Evolutionary conservation across 352 stramenopile genomes (phyloP), one percentile per base, ranked within the genome.

Genomic region (Phytopythium ostracodes): DNA sequence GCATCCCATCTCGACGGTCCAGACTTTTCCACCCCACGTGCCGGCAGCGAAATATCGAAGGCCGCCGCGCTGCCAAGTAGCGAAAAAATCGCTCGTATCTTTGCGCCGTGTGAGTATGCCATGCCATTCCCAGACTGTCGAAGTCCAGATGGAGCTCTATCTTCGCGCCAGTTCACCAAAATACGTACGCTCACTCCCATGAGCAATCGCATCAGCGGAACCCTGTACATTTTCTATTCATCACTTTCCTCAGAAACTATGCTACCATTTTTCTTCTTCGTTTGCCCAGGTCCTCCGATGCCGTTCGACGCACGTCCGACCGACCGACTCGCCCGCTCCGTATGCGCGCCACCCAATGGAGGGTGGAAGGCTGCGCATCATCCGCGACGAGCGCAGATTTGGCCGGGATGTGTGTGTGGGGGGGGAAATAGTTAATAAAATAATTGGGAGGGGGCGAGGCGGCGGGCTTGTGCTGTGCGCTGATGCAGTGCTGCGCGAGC

Each of bases 391-490:
- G 17, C 17, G 40, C 40, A 4, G 40, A 9, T 18, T 12, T 18
- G 18, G 24, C 40, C 18, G 24, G 22, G 24, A n/a, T 9, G 24
- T n/a, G n/a, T n/a, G n/a, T n/a, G n/a, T n/a, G n/a, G n/a, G n/a
- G n/a, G n/a, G 43, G 11, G 44, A 31, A 51, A 36, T 52, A 54
- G 47, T 38, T 38, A 54, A 54, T 54, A 54, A 50, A 50, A 54
- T 54, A 54, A 49, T 49, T 18, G 25, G 29, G 47, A 20, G 47
- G 25, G 47, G 24, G 47, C 24, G 47, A 54, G 47, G 31, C n/a
- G 52, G n/a, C 52, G 18, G 27, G 0, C 6, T 20, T 11, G 11
- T 4, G 24, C 24, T 33, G 29, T 33, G 29, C 29, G 29, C 7
- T n/a, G n/a, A n/a, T n/a, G n/a, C n/a, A n/a, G n/a, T n/a, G n/a